phyloP scores from a whole-genome alignment of 2,329 filamentous ascomycete species.

The Cordyceps fumosorosea region DNA sequence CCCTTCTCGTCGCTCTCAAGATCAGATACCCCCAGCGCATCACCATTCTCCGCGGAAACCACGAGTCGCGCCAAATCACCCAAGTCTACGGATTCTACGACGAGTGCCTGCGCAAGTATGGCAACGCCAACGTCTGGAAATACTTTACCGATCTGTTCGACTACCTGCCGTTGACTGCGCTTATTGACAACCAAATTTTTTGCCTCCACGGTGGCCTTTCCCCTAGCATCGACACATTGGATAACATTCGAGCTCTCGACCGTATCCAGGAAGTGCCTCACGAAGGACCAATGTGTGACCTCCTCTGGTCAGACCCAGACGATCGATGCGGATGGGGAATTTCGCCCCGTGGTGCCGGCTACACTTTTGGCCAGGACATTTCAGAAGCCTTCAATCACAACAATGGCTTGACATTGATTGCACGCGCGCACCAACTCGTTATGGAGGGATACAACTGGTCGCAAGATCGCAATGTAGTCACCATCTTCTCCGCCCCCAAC shows the following conservation, averaged over 20 bases:
- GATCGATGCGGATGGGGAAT: slow-evolving; percentile 96
- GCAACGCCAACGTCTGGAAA: slow-evolving; percentile 98
- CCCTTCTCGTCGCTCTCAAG: slow-evolving; percentile 93
- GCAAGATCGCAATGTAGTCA: slow-evolving; percentile 95
- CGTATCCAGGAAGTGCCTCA: slow-evolving; percentile 98
- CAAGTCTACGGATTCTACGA: slow-evolving; percentile 99
- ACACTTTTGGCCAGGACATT: slow-evolving; percentile 95
- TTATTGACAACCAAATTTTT: slow-evolving; percentile 98
- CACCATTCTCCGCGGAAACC: slow-evolving; percentile 93
- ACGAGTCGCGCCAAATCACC: slow-evolving; percentile 94
- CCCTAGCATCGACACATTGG: slow-evolving; percentile 90
- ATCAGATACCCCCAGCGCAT: slow-evolving; percentile 93
- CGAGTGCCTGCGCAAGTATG: slow-evolving; percentile 95
- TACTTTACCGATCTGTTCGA: slow-evolving; percentile 99
- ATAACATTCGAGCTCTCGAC: slow-evolving; percentile 92
- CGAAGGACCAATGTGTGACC: slow-evolving; percentile 95
- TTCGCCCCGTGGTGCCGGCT: slow-evolving; percentile 87
- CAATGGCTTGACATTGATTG: slow-evolving; percentile 92
- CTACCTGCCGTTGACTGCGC: slow-evolving; percentile 90
- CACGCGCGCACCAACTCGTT: slow-evolving; percentile 92
- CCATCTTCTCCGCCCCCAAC: slow-evolving; percentile 92
- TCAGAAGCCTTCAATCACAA: slow-evolving; percentile 99
- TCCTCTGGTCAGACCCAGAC: slow-evolving; percentile 97
- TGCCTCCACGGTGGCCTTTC: slow-evolving; percentile 95
- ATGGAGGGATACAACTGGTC: slow-evolving; percentile 99